Evolutionary conservation across 257 asterid genomes (phyloP), one percentile per base, ranked within the genome.

Genomic region (Solanum commersonii): DNA sequence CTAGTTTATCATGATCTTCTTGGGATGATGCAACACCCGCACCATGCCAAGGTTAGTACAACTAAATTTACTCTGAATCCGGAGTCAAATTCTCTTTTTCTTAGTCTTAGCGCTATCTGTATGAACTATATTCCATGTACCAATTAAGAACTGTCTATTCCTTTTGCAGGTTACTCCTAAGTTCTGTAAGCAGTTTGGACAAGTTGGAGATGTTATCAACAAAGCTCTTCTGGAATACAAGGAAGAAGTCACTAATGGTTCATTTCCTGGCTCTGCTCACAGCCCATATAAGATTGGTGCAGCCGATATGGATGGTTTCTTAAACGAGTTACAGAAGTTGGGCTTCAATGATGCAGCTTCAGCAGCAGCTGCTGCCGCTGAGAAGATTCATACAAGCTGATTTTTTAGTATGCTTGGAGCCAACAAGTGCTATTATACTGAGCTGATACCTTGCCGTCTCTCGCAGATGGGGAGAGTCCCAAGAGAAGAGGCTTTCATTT

Each of bases 21-120:
- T 34, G 98, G 98, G 87, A 94, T 95, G 99, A 60, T 96, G 90
- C 99, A 94, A 84, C 98, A 95, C 84, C 98, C 99, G 5, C 98
- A 96, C 90, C 99, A 96, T 73, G 98, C 99, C 84, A 95, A 95
- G 98, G 99, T 96, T 83, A 68, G 44, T 22, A 72, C 67, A 22
- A 74, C 49, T 73, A 34, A 81, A 72, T 44, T 74, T 65, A 82
- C 8, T 34, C 35, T 1, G 6, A 12, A 23, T 34, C 46, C 1
- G 4, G 10, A 23, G 22, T 84, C 70, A 11, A 11, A 8, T 90
- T 82, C 8, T 71, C 8, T 49, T 71, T 35, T 68, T 49, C n/a
- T 23, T 13, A 27, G 40, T 37, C 29, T 34, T 46, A 35, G 44
- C 27, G 10, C 27, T 42, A 8, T 3, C 11, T 3, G 14, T 34